Percentiles rank a stretch among this genome's conserved stretches.
Evolutionary conservation across 257 asterid species (phyloP).

Genomic region (Nicotiana knightiana): DNA sequence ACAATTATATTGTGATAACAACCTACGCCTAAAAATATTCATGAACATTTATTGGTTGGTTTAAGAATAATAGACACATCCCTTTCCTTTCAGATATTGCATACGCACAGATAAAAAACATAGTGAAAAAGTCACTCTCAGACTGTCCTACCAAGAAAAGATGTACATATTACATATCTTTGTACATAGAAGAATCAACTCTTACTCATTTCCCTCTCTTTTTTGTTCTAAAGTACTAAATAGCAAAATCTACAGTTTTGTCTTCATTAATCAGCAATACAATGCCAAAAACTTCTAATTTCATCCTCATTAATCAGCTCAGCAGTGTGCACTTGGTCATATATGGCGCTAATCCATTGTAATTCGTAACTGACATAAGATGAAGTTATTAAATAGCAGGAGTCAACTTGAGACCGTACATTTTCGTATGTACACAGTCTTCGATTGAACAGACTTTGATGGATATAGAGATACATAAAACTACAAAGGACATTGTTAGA

Average conservation of each 20-base stretch:
- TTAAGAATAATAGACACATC: background rate
- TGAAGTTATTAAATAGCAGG: background rate
- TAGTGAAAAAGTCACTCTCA: background rate
- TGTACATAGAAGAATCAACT: background rate
- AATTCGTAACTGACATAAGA: background rate
- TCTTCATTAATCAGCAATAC: background rate
- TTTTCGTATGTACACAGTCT: background rate
- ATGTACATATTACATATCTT: background rate
- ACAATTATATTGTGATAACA: background rate
- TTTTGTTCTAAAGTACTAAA: too few relatives aligned
- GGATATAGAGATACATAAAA: background rate
- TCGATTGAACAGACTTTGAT: background rate
- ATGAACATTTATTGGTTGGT: background rate
- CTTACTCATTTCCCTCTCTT: too few relatives aligned
- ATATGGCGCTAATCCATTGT: background rate
- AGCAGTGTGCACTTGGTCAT: background rate
- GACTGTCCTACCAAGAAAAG: background rate
- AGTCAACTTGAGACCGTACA: background rate
- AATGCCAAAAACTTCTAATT: background rate
- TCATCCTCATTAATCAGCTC: background rate
- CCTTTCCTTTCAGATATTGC: background rate
- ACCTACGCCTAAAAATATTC: background rate
- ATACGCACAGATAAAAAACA: background rate
- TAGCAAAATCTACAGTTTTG: background rate
- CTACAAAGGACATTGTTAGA: background rate